phyloP scores from a whole-genome alignment of 108 stramenopile genomes.

The Asterionellopsis glacialis region DNA sequence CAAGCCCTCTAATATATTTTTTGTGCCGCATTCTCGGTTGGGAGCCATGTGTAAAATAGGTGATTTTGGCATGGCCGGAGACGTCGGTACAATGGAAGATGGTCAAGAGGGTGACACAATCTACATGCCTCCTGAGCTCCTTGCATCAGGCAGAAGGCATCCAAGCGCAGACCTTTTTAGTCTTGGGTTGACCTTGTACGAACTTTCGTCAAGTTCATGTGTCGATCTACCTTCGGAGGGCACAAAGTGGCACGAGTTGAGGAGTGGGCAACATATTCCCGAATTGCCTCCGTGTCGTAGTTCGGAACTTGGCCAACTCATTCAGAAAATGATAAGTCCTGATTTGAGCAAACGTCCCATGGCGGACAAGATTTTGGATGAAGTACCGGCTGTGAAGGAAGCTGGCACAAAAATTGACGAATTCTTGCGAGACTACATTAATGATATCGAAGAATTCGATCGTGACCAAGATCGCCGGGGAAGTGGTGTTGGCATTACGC shows the following conservation, averaged over 20 bases:
- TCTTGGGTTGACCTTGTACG: conserved; percentile 75
- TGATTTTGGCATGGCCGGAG: conserved; percentile 79
- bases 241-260: conserved; percentile 62
- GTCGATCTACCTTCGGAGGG: conserved; percentile 69
- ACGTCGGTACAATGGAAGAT: conserved; percentile 64
- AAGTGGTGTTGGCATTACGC: no score
- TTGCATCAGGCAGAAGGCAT: conserved; percentile 44
- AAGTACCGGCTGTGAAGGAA: conserved; percentile 20
- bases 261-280: conserved; percentile 34
- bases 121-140: conserved; percentile 72
- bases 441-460: conserved; percentile 62
- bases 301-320: conserved; percentile 33
- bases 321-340: conserved; percentile 54
- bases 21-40: conserved; percentile 46
- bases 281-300: conserved; percentile 48
- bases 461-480: conserved; percentile 6
- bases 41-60: conserved; percentile 85
- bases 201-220: conserved; percentile 43
- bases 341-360: conserved; percentile 38
- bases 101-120: conserved; percentile 82
- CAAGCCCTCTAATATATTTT: conserved; percentile 83
- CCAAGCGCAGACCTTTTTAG: conserved; percentile 79
- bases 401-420: conserved; percentile 45
- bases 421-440: conserved; percentile 66
- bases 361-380: conserved; percentile 52